Base-by-base conservation (phyloP, 805 yeast genomes). In the Yarrowia yakushimensis region DNA sequence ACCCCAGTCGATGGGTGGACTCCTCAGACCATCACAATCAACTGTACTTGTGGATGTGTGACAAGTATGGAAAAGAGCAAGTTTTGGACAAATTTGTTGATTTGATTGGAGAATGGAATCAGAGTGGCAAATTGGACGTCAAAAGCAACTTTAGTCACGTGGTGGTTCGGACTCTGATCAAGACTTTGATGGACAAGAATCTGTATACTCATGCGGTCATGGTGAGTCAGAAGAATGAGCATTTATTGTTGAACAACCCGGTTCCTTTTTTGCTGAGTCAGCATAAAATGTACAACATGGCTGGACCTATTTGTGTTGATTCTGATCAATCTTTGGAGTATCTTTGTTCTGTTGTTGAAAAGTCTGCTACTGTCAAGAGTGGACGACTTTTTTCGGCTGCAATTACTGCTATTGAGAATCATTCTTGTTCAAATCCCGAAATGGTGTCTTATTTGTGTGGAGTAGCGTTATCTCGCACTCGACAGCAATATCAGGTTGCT, bases 121-220 rank as follows among this genome's bases (percentile, higher is more conserved):
- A 23, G 18, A 4, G 18, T 13, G 43, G 43, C 11, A 17, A 17
- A 18, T 25, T 52, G 18, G 13, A 7, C 12, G 13, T 5, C 4
- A n/a, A 9, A 18, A 25, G 18, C 34, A 6, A 23, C 10, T 34
- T 36, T 25, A 36, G 34, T 12, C 31, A 52, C 33, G 23, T 25
- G 31, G 42, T 31, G 2, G 31, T 39, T 0, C 48, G 61, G 0
- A 31, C 61, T 8, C 39, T 41, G 9, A 39, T 55, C 48, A 55
- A 41, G 39, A 12, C 28, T 1, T 39, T 55, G n/a, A 55, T 55
- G 61, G 48, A 39, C 30, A 25, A 11, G n/a, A 11, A 23, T 7
- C 48, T 55, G 36, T 18, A 55, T 11, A 31, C 61, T 7, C 61
- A 55, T n/a, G 61, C 61, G n/a, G 48, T 39, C 13, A 28, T 20